These are phyloP conservation scores for Trametes maxima DNA, from an alignment of 768 basidiomycete species.

Conservation along the genomic window DNA sequence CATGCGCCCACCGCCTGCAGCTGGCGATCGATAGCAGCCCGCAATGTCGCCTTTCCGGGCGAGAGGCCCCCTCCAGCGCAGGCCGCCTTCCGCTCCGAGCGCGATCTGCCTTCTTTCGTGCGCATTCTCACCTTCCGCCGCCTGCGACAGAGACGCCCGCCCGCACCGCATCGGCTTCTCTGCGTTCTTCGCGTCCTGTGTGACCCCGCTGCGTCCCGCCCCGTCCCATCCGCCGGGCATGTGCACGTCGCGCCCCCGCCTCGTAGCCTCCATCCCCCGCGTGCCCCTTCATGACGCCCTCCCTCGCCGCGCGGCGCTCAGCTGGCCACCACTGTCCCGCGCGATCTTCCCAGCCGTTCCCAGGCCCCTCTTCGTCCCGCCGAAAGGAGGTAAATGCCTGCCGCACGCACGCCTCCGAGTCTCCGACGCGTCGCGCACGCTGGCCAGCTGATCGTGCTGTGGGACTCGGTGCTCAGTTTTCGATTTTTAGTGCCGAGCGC, in stretches of 20 bases:
- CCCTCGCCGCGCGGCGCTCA: not conserved
- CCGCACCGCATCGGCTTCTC: not conserved
- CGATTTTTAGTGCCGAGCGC: too few relatives aligned
- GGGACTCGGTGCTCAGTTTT: too few relatives aligned
- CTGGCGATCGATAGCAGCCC: slow-evolving; percentile 11
- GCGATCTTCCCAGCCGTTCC: slow-evolving; percentile 11
- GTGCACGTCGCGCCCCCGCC: too few relatives aligned
- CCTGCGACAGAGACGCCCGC: not conserved
- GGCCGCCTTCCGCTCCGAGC: slow-evolving; percentile 4
- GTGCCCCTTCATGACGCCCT: not conserved
- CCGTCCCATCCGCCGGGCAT: not conserved
- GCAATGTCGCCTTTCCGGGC: slow-evolving; percentile 13
- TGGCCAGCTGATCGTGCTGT: not conserved
- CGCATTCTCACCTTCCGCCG: not conserved
- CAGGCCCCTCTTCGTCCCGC: slow-evolving; percentile 2
- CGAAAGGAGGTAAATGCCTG: not conserved
- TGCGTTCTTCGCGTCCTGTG: not conserved
- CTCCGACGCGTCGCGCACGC: too few relatives aligned
- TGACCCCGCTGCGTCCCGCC: not conserved
- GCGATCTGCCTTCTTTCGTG: not conserved
- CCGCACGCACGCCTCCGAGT: not conserved
- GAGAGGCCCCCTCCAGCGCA: not conserved
- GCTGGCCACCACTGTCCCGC: slow-evolving; percentile 1
- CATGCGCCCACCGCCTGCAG: not conserved
- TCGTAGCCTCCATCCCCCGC: too few relatives aligned